A percentile compares a stretch with the other conserved stretches of the same genome.
phyloP scores from a whole-genome alignment of 176 grass and related monocot genomes.

The Otatea glauca region DNA sequence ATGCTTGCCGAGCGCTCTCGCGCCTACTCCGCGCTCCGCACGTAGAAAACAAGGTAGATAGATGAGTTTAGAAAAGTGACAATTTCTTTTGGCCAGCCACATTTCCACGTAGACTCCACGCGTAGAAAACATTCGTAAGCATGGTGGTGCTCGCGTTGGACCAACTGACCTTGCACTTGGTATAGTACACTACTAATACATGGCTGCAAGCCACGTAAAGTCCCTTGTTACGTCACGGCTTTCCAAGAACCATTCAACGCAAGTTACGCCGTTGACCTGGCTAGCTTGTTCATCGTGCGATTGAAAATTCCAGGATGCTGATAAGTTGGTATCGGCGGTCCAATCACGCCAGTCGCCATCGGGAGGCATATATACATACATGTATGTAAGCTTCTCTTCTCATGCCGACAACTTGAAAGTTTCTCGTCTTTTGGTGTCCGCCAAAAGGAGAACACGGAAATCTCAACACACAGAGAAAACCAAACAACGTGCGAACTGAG shows the following conservation, averaged over 20 bases:
- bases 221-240: neutral
- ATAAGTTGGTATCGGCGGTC: slow-evolving; percentile 5
- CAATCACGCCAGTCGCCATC: slow-evolving; percentile 19
- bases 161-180: too few species aligned
- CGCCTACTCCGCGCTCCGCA: too few species aligned
- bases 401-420: neutral
- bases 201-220: neutral
- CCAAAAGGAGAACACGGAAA: slow-evolving; percentile 17
- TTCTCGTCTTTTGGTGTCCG: neutral
- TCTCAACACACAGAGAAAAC: neutral
- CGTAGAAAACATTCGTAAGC: too few species aligned
- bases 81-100: neutral
- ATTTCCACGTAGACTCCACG: neutral
- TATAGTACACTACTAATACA: neutral
- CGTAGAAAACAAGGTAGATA: too few species aligned
- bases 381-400: too few species aligned
- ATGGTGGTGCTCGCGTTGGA: too few species aligned
- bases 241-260: neutral
- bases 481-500: neutral
- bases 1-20: too few species aligned
- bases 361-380: too few species aligned
- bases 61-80: too few species aligned
- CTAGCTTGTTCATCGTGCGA: neutral
- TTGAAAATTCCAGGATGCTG: neutral
- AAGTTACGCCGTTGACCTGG: neutral